phyloP scores from a whole-genome alignment of 192 early-diverging fungal genomes.

The Lobosporangium transversale region DNA sequence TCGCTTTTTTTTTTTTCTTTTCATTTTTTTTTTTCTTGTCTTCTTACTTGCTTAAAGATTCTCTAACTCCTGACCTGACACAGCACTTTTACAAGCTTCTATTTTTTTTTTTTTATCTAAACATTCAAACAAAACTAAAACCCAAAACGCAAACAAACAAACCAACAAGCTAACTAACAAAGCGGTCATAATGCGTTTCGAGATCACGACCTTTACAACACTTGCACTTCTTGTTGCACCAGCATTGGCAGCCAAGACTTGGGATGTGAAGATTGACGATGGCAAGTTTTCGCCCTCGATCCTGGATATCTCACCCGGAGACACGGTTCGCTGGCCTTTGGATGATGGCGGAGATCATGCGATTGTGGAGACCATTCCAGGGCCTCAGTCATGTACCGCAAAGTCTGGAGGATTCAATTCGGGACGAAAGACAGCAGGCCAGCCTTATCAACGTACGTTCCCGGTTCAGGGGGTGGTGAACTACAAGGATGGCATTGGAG shows the following conservation, averaged over 20 bases:
- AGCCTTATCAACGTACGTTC: constrained; percentile 30
- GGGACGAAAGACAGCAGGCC: constrained; percentile 17
- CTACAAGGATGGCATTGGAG: constrained; percentile 46
- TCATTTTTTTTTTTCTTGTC: no score
- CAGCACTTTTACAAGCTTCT: no score
- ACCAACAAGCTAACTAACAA: no score
- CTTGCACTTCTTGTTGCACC: constrained; percentile 10
- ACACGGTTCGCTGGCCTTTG: constrained; percentile 42
- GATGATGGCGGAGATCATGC: constrained; percentile 30
- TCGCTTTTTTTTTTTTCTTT: no score
- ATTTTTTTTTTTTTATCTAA: not conserved
- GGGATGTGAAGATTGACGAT: constrained; percentile 27
- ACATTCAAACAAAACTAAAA: not conserved
- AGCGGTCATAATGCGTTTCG: constrained; percentile 27
- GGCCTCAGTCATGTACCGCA: constrained; percentile 16
- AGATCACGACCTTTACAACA: constrained; percentile 3
- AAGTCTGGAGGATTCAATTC: constrained; percentile 44
- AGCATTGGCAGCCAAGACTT: constrained; percentile 23
- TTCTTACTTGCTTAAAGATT: no score
- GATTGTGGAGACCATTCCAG: constrained; percentile 36
- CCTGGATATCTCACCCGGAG: constrained; percentile 25
- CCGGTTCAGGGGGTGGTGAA: constrained; percentile 5
- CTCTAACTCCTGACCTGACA: no score
- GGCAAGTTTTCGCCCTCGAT: constrained; percentile 14
- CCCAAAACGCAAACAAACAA: not conserved